Conservation (phyloP, 2,329 filamentous ascomycete genomes). For the Neofusicoccum kwambonambiense region DNA sequence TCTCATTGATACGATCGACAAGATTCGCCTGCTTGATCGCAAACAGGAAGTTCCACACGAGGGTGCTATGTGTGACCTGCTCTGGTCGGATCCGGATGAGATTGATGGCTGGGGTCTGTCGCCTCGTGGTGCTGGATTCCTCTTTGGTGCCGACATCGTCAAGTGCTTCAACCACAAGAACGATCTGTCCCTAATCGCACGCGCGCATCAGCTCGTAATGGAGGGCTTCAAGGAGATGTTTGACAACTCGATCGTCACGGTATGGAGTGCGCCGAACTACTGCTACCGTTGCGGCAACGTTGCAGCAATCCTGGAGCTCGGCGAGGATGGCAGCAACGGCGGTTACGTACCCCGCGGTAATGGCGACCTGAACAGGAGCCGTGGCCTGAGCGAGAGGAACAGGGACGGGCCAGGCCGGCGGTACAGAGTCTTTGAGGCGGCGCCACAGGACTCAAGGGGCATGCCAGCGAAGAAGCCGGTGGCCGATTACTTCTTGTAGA, state of each 20-base stretch:
- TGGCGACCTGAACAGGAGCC: slow-evolving; percentile 59
- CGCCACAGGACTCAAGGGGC: slow-evolving; percentile 89
- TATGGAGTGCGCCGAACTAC: slow-evolving; percentile 83
- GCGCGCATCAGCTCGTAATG: slow-evolving; percentile 97
- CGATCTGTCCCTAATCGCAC: slow-evolving; percentile 85
- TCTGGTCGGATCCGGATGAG: slow-evolving; percentile 98
- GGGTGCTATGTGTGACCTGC: slow-evolving; percentile 95
- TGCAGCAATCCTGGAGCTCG: slow-evolving; percentile 88
- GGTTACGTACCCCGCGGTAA: slow-evolving; percentile 57
- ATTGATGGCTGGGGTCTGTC: slow-evolving; percentile 96
- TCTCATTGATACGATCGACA: slow-evolving; percentile 88
- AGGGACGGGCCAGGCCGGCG: slow-evolving; percentile 74
- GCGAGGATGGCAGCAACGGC: slow-evolving; percentile 68
- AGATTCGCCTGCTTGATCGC: slow-evolving; percentile 89
- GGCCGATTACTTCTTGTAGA: slow-evolving; percentile 85
- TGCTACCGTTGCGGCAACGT: slow-evolving; percentile 60
- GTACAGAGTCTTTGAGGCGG: slow-evolving; percentile 94
- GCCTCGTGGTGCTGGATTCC: slow-evolving; percentile 88
- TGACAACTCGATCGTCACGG: slow-evolving; percentile 89
- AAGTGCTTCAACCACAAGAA: slow-evolving; percentile 95
- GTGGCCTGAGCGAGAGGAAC: slow-evolving; percentile 42
- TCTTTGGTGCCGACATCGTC: slow-evolving; percentile 94
- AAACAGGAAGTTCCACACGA: slow-evolving; percentile 99
- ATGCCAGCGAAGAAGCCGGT: slow-evolving; percentile 99
- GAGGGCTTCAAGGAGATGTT: slow-evolving; percentile 99